Conservation (phyloP, 139 green algal genomes). For the Tetraselmis striata region DNA sequence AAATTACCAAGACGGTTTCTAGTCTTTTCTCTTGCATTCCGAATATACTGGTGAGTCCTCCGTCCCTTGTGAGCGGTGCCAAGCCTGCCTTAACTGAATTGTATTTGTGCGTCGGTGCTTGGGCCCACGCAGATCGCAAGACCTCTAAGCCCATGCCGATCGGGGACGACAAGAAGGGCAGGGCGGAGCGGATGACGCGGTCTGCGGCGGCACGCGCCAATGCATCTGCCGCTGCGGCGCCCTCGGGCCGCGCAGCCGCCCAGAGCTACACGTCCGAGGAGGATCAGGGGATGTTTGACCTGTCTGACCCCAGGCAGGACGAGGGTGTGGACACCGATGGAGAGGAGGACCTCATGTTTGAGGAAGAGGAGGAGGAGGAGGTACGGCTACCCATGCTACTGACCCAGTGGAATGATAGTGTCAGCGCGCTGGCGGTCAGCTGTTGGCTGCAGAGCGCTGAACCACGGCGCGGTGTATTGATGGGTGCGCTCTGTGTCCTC, state of each 20-base stretch:
- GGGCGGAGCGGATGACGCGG: slow-evolving; percentile 44
- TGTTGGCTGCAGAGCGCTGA: no score
- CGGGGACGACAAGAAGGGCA: background rate
- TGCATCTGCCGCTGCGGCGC: slow-evolving; percentile 32
- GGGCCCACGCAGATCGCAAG: background rate
- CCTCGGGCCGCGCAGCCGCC: slow-evolving; percentile 13
- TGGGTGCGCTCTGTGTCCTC: no score
- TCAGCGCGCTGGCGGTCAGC: no score
- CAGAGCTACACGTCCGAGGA: slow-evolving; percentile 6
- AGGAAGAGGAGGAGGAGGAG: slow-evolving; percentile 37
- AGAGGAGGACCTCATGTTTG: slow-evolving; percentile 36
- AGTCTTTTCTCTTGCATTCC: no score
- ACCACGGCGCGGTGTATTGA: no score
- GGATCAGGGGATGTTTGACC: background rate
- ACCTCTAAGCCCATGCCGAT: background rate
- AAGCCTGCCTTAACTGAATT: no score
- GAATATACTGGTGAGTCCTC: no score
- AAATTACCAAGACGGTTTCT: no score
- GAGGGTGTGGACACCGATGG: slow-evolving; percentile 43
- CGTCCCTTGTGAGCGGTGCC: no score
- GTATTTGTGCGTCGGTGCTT: no score
- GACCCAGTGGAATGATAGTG: no score
- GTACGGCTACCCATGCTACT: background rate
- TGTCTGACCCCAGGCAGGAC: slow-evolving; percentile 6
- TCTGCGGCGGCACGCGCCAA: slow-evolving; percentile 34